Base-by-base conservation (phyloP, 305 asterid genomes). In the Lippia alba region DNA sequence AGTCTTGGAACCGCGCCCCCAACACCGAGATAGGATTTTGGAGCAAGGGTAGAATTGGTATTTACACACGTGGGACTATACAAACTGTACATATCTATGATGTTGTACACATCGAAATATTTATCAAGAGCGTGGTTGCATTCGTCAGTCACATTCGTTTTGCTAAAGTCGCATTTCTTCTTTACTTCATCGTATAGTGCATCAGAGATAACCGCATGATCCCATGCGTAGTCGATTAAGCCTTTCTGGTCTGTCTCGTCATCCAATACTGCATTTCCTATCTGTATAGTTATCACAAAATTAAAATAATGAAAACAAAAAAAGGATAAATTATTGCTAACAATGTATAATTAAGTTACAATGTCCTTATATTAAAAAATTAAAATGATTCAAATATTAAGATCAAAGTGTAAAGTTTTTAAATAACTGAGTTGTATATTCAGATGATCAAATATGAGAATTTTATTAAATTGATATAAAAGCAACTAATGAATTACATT, bases 151-250 rank as follows among this genome's bases (percentile, higher is more conserved):
- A 44, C 15, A 50, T 79, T 58, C 12, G 57, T 60, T 0, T 0
- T 17, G 69, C 83, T 91, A 64, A 94, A 94, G 63, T 94, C 64
- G 81, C 99, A 94, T 4, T 56, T 50, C 12, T 6, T 66, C 32
- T 83, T 84, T 8, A 86, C 74, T 11, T 80, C 73, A 0, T 64
- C 14, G 68, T 88, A 88, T 51, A 86, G 16, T 15, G 64, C 15
- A 63, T 90, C 93, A 0, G 96, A 90, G 62, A 94, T 94, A 18
- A 94, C 94, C 0, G 99, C 96, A 50, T 94, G 97, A 70, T 83
- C 81, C 92, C 96, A 91, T 19, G 97, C 97, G 54, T 88, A 91
- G 10, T 91, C 91, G 10, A 94, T 80, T 87, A 89, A 70, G 24
- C 97, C 99, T 12, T 18, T 86, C 9, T 88, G 87, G 69, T 91